Conservation (phyloP, 495 filamentous ascomycete species). For the Terfezia boudieri region DNA sequence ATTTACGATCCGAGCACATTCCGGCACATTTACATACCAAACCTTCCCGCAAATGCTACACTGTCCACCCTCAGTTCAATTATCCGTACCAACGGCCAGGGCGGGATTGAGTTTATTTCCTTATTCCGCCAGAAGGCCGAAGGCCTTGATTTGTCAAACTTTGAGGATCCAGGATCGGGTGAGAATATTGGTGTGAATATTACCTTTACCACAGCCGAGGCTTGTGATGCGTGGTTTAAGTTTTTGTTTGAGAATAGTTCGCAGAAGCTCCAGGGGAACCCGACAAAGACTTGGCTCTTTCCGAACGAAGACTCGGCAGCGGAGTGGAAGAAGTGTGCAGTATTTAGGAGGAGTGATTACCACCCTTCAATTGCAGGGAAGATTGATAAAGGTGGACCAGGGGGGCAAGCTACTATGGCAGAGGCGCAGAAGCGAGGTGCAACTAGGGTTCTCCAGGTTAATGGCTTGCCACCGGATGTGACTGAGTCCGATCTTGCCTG, state of each 20-base stretch:
- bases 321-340: background rate
- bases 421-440: background rate
- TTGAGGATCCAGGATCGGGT: background rate
- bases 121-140: background rate
- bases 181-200: background rate
- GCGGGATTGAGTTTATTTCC: background rate
- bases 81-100: background rate
- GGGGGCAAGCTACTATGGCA: background rate
- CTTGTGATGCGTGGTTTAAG: background rate
- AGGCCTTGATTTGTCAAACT: background rate
- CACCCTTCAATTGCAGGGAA: background rate
- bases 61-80: background rate
- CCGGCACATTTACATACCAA: background rate
- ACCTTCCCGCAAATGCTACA: background rate
- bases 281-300: background rate
- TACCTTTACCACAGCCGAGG: background rate
- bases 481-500: background rate
- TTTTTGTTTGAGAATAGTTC: background rate
- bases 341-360: background rate
- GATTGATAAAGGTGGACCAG: background rate
- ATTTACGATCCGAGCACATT: background rate
- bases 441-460: background rate
- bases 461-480: background rate
- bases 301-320: background rate
- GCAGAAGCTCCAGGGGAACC: background rate